Percentiles rank a stretch among this genome's conserved stretches.
phyloP scores from a whole-genome alignment of 192 early-diverging fungal species.

The Entomortierella chlamydospora region DNA sequence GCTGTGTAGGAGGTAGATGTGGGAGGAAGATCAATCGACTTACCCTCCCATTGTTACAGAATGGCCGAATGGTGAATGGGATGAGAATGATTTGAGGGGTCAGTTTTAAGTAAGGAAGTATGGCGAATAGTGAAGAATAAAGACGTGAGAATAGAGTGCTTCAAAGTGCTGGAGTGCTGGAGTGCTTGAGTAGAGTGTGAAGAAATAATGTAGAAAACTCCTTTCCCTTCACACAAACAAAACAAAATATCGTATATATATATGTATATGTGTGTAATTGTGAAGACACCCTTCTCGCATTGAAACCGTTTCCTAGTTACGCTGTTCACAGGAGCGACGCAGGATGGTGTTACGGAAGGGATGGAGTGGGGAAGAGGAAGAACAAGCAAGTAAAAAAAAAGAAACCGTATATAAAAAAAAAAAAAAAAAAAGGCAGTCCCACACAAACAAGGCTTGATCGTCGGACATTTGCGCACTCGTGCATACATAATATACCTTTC shows the following conservation, averaged over 20 bases:
- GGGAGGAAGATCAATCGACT: neutral
- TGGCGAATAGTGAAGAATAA: neutral
- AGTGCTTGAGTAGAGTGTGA: neutral
- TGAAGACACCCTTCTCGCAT: conserved; percentile 10
- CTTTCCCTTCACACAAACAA: too few species aligned
- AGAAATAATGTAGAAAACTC: too few species aligned
- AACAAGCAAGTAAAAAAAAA: conserved; percentile 9
- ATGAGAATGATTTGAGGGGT: neutral
- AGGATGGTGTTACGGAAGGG: conserved; percentile 25
- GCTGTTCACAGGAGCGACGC: neutral
- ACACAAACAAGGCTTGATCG: too few species aligned
- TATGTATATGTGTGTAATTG: neutral
- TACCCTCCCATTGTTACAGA: conserved; percentile 31
- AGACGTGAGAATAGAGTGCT: too few species aligned
- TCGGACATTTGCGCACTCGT: too few species aligned
- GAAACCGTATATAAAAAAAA: conserved; percentile 21
- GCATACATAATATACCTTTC: too few species aligned
- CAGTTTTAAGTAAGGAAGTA: neutral
- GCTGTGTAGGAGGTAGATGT: neutral
- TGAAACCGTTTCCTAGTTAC: neutral
- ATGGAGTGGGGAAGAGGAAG: conserved; percentile 17
- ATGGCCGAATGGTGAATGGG: neutral
- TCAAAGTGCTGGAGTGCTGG: neutral
- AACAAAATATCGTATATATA: too few species aligned
- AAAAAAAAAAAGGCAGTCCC: conserved; percentile 9